Percentiles rank a stretch among this genome's conserved stretches.
These are phyloP conservation scores for Mycena pura DNA, from an alignment of 768 basidiomycete species.

Conservation along the genomic window DNA sequence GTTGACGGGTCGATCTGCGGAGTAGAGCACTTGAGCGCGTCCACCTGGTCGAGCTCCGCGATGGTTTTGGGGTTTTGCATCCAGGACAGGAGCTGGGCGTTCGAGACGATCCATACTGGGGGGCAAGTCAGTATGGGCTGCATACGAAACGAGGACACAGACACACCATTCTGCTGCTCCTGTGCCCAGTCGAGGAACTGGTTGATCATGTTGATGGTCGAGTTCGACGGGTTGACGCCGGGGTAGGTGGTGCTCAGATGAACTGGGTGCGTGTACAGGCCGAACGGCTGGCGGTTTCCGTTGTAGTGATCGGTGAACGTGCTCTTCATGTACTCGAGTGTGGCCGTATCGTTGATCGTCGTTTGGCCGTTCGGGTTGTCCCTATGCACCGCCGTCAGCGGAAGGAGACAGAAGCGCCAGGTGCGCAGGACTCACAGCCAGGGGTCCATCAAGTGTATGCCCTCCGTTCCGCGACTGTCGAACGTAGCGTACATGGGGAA, in stretches of 20 bases:
- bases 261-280: constrained; percentile 84
- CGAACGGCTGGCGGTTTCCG: constrained; percentile 78
- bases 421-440: constrained; percentile 63
- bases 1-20: constrained; percentile 60
- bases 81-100: constrained; percentile 76
- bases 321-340: constrained; percentile 72
- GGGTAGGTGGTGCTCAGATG: constrained; percentile 66
- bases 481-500: constrained; percentile 85
- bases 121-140: neutral
- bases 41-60: constrained; percentile 59
- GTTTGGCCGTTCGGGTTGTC: constrained; percentile 61
- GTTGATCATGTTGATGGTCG: constrained; percentile 79
- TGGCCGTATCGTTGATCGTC: constrained; percentile 63
- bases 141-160: neutral
- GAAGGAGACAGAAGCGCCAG: neutral
- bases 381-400: neutral
- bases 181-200: constrained; percentile 85
- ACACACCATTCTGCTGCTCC: constrained; percentile 63
- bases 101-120: constrained; percentile 77
- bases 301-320: constrained; percentile 80
- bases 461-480: constrained; percentile 59
- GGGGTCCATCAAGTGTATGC: constrained; percentile 82
- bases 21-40: constrained; percentile 65
- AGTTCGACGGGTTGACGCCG: constrained; percentile 55
- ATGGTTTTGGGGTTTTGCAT: constrained; percentile 71